These are phyloP conservation scores for Cenococcum geophilum DNA, from an alignment of 495 filamentous ascomycete genomes.

Conservation along the genomic window DNA sequence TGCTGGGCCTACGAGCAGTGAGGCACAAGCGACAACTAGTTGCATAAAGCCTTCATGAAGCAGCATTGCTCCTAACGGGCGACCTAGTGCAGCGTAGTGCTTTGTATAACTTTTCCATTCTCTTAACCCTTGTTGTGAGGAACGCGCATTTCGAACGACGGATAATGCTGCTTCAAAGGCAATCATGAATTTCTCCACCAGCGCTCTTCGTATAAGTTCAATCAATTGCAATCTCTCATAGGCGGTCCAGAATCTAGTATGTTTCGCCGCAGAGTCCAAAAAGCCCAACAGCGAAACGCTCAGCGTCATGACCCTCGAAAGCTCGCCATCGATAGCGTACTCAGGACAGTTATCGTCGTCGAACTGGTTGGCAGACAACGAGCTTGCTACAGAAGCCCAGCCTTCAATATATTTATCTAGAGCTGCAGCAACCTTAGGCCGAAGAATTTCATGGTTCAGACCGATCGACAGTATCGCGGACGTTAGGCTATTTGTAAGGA, in stretches of 20 bases:
- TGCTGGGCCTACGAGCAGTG: conserved; percentile 57
- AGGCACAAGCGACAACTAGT: conserved; percentile 72
- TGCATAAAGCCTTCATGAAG: conserved; percentile 80
- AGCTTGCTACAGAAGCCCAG: conserved; percentile 26
- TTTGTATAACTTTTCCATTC: conserved; percentile 79
- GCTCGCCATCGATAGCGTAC: conserved; percentile 46
- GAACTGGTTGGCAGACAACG: conserved; percentile 27
- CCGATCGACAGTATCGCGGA: conserved; percentile 74
- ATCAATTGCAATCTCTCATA: conserved; percentile 66
- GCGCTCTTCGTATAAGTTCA: conserved; percentile 57
- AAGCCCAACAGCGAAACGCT: conserved; percentile 82
- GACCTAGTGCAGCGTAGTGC: conserved; percentile 71
- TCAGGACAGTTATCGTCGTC: conserved; percentile 27
- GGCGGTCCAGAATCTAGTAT: conserved; percentile 71
- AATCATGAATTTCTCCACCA: conserved; percentile 77
- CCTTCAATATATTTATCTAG: conserved; percentile 57
- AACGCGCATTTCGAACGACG: conserved; percentile 62
- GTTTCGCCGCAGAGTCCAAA: conserved; percentile 66
- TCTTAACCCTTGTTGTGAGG: conserved; percentile 45
- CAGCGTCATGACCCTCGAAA: conserved; percentile 62
- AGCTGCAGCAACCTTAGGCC: conserved; percentile 52
- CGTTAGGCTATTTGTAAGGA: conserved; percentile 69
- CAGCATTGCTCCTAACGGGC: conserved; percentile 87
- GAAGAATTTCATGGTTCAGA: conserved; percentile 58
- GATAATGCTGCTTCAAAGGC: conserved; percentile 82